phyloP scores from a whole-genome alignment of 257 asterid species.

The Henckelia pumila region DNA sequence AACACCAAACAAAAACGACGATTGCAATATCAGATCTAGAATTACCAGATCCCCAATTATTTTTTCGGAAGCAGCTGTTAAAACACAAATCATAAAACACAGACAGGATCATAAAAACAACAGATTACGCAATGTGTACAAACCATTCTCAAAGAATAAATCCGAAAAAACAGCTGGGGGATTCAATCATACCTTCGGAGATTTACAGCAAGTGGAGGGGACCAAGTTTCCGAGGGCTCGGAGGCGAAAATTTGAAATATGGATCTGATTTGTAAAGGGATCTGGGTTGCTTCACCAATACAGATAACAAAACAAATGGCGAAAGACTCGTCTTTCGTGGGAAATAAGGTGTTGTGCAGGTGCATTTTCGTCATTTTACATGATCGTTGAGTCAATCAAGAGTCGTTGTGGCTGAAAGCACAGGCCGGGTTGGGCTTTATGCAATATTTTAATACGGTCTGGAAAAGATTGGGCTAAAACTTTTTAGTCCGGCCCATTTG shows the following conservation, averaged over 20 bases:
- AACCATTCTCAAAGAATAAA: neutral
- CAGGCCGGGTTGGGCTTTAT: too few species aligned
- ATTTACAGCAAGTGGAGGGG: neutral
- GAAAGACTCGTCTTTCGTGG: neutral
- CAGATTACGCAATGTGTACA: neutral
- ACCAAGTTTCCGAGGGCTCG: neutral
- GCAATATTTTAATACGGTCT: too few species aligned
- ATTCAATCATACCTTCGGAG: neutral
- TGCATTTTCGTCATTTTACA: neutral
- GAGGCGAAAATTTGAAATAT: neutral
- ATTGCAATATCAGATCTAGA: neutral
- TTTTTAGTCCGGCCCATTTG: neutral
- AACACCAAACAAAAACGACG: slow-evolving; percentile 1
- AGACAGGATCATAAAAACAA: too few species aligned
- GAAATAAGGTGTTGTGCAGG: neutral
- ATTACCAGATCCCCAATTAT: neutral
- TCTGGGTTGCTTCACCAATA: neutral
- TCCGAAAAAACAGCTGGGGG: neutral
- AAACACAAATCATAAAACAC: neutral
- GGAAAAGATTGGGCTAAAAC: neutral
- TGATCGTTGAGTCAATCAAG: neutral
- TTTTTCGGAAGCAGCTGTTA: neutral
- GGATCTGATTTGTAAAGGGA: neutral
- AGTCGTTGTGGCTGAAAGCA: neutral
- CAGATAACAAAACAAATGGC: neutral